Base-by-base conservation (phyloP, 2,329 filamentous ascomycete species). In the Alternaria triticimaculans region DNA sequence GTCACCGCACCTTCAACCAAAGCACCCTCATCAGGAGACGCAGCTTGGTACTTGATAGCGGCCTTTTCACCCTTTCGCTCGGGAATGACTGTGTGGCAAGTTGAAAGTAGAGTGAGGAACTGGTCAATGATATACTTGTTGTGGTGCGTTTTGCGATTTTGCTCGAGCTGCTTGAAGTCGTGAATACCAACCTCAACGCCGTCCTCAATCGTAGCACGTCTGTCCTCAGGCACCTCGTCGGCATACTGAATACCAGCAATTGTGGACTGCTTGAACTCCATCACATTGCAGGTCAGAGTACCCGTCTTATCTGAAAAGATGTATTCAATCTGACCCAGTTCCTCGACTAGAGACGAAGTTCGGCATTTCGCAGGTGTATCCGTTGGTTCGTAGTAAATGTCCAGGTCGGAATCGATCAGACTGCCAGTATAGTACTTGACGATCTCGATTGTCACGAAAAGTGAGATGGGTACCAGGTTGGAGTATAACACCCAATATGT, bases 401-500 rank as follows among this genome's bases (percentile, higher is more conserved):
- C 96, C 60, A 99, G 86, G 78, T 99, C 96, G 60, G 94, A 95
- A 77, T 97, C 97, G 80, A 99, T 99, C 67, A 99, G 88, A 73
- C 96, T 96, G n/a, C 93, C 96, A 71, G 97, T 94, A 85, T 92
- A 97, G 78, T 98, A 97, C 81, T 99, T 99, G 83, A 99, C 95
- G 70, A 99, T 87, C 82, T 99, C 96, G 56, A 99, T 90, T 0
- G 96, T 99, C 67, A 99, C 96, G 79, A 99, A 99, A 4, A 99
- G 90, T 28, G 95, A 98, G 74, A 99, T 97, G 33, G 96, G 96
- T 50, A 99, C 96, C 73, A 99, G 83, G 57, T 97, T 95, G 3
- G 95, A 98, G 81, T 97, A 99, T 37, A 99, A 82, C 30, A 99
- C 95, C 95, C 96, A 99, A 80, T 98, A 98, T 2, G 96, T 99